Evolutionary conservation across 768 basidiomycete genomes (phyloP), one percentile per base, ranked within the genome.

Genomic region (Pleurotus pulmonarius): DNA sequence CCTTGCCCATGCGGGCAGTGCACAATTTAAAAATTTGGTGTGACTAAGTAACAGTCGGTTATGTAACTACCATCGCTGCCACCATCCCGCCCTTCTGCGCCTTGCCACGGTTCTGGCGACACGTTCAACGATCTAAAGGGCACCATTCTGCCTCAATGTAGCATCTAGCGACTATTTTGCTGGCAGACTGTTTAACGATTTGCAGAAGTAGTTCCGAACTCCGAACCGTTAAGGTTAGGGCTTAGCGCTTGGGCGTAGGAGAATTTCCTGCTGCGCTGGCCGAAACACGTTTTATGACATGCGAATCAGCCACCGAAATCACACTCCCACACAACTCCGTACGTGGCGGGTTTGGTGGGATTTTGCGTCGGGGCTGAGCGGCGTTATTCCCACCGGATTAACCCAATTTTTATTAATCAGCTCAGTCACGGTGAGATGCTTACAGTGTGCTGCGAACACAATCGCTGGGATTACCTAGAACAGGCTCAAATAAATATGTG

Each of bases 271-370:
- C 38, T 53, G 51, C 51, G 51, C 51, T 53, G 51, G 51, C 51
- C 51, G 51, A 53, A 53, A 53, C 51, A 53, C 51, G 51, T 53
- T 53, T 53, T 53, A 41, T 41, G 39, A 41, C 51, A 41, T 41
- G 37, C 48, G 46, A 47, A 16, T 47, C 46, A 44, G 43, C 46
- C n/a, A 16, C 22, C 22, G 46, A 47, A 47, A 18, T 47, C 13
- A 15, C 22, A 47, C 46, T 15, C 49, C 3, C 49, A 51, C 49
- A 51, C 29, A 26, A 16, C 22, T 51, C 49, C 46, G 46, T 47
- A 47, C 46, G 46, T 24, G 46, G 46, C 46, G 46, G 46, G 18
- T 6, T 24, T 24, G 16, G 24, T 47, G 46, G 22, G 46, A 26
- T 18, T 20, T 47, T 4, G n/a, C 43, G 16, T 44, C 43, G 29